These are phyloP conservation scores for Quillaja saponaria DNA, from an alignment of 306 rosid genomes.

Conservation along the genomic window DNA sequence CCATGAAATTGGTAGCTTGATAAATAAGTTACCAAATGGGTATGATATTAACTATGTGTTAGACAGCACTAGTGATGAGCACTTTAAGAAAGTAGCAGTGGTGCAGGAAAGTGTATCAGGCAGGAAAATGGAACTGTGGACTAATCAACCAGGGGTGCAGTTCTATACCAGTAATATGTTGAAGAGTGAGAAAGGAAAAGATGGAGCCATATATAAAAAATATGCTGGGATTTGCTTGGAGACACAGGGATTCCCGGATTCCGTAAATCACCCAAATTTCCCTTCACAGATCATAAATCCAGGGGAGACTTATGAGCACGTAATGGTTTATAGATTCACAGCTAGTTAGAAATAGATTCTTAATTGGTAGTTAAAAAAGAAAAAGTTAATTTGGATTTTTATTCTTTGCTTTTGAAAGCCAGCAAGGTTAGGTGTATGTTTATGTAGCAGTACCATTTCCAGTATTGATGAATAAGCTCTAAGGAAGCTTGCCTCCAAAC, in stretches of 20 bases:
- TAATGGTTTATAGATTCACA: slow-evolving; percentile 60
- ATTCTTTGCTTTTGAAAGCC: no score
- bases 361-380: no score
- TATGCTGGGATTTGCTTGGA: slow-evolving; percentile 54
- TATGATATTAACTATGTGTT: slow-evolving; percentile 69
- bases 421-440: no score
- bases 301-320: slow-evolving; percentile 54
- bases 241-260: slow-evolving; percentile 66
- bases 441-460: no score
- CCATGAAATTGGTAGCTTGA: slow-evolving; percentile 39
- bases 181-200: slow-evolving; percentile 46
- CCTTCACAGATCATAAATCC: slow-evolving; percentile 61
- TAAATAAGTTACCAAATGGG: slow-evolving; percentile 43
- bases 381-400: no score
- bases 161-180: slow-evolving; percentile 51
- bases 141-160: slow-evolving; percentile 59
- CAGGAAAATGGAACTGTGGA: slow-evolving; percentile 67
- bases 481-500: no score
- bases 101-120: slow-evolving; percentile 51
- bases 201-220: slow-evolving; percentile 35
- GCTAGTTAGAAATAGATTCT: slow-evolving; percentile 7
- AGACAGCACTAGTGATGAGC: slow-evolving; percentile 20
- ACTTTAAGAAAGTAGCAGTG: slow-evolving; percentile 40
- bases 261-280: slow-evolving; percentile 52
- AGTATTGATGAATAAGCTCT: no score